These are phyloP conservation scores for Clavariopsis aquatica DNA, from an alignment of 495 filamentous ascomycete species.

Conservation along the genomic window DNA sequence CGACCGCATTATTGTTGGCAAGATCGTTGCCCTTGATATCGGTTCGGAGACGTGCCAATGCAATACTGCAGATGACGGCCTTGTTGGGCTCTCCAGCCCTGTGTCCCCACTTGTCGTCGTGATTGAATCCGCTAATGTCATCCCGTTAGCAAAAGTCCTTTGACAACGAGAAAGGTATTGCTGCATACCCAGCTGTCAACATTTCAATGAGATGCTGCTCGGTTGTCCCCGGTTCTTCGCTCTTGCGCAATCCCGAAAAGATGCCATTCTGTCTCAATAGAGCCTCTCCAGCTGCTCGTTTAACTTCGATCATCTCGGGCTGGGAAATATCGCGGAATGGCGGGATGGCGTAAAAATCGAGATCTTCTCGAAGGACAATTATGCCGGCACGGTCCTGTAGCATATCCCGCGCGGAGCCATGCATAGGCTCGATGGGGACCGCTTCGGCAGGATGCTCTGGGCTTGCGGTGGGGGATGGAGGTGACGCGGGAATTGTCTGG, in stretches of 20 bases:
- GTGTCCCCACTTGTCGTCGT: slow-evolving; percentile 93
- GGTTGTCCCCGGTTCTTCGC: slow-evolving; percentile 92
- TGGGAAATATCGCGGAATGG: slow-evolving; percentile 80
- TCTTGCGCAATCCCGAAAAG: slow-evolving; percentile 90
- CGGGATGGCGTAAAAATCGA: slow-evolving; percentile 98
- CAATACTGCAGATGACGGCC: slow-evolving; percentile 95
- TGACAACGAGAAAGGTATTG: neutral
- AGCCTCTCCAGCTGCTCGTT: slow-evolving; percentile 85
- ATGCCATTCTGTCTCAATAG: slow-evolving; percentile 91
- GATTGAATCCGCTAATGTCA: slow-evolving; percentile 82
- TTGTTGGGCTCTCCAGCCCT: slow-evolving; percentile 95
- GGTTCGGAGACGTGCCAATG: slow-evolving; percentile 86
- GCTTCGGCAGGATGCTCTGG: slow-evolving; percentile 54
- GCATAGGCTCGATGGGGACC: slow-evolving; percentile 67
- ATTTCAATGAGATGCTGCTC: slow-evolving; percentile 99
- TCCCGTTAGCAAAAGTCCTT: slow-evolving; percentile 38
- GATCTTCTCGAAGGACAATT: slow-evolving; percentile 92
- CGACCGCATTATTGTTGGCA: slow-evolving; percentile 77
- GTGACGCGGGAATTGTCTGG: slow-evolving; percentile 80
- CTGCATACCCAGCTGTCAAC: slow-evolving; percentile 93
- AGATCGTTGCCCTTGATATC: slow-evolving; percentile 78
- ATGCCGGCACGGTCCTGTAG: slow-evolving; percentile 90
- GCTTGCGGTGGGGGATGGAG: slow-evolving; percentile 55
- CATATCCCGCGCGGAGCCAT: slow-evolving; percentile 72
- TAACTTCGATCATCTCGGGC: slow-evolving; percentile 92